phyloP scores from a whole-genome alignment of 2,329 filamentous ascomycete genomes.

The Stachybotrys chartarum region DNA sequence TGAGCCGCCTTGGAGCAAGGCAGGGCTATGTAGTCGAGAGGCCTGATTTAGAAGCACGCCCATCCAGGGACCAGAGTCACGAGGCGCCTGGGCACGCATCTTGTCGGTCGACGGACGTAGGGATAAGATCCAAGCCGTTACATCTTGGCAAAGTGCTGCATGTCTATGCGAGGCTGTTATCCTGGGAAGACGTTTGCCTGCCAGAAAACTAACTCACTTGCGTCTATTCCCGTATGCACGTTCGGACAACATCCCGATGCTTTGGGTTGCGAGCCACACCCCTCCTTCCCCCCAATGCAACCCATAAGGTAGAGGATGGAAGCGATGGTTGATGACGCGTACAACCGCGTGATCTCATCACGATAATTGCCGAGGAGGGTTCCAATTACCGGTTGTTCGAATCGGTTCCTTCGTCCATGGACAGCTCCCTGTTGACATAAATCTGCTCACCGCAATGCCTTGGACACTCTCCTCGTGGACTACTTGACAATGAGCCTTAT shows the following conservation, averaged over 20 bases:
- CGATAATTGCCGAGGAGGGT: not conserved
- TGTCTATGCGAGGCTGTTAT: not conserved
- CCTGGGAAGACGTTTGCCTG: not conserved
- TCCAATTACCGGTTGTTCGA: not conserved
- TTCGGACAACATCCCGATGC: not conserved
- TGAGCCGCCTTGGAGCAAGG: no score
- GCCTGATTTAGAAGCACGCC: no score
- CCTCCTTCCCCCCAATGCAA: no score
- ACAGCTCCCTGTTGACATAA: not conserved
- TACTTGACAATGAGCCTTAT: no score
- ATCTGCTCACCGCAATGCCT: no score
- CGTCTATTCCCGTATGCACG: not conserved
- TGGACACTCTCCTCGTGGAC: no score
- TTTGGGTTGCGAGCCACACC: not conserved
- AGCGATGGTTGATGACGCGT: not conserved
- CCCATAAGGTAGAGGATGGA: not conserved
- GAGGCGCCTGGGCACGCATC: not conserved
- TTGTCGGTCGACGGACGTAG: not conserved
- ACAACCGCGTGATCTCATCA: not conserved
- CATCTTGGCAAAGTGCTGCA: not conserved
- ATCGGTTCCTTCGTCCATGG: not conserved
- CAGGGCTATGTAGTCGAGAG: no score
- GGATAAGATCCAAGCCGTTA: not conserved
- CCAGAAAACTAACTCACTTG: not conserved
- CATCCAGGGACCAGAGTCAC: no score